These are phyloP conservation scores for Seiridium unicorne DNA, from an alignment of 2,329 filamentous ascomycete genomes.

Conservation along the genomic window DNA sequence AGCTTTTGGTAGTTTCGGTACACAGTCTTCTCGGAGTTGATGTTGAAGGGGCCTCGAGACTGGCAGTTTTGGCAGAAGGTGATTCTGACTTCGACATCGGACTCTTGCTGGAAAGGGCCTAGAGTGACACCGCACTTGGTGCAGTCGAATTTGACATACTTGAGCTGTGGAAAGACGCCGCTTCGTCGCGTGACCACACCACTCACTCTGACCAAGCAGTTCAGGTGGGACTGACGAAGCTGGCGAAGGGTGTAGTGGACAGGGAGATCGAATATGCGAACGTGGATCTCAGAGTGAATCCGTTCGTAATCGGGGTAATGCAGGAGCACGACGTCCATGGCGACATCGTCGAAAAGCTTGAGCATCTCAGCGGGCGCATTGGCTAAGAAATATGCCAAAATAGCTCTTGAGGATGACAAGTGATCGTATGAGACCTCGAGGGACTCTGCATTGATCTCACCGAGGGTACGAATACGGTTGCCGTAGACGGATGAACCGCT, in stretches of 20 bases:
- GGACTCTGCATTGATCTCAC: slow-evolving; percentile 94
- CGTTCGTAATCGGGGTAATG: slow-evolving; percentile 98
- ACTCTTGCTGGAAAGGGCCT: slow-evolving; percentile 96
- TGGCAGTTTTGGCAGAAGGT: slow-evolving; percentile 97
- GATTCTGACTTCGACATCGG: slow-evolving; percentile 93
- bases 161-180: slow-evolving; percentile 95
- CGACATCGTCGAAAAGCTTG: slow-evolving; percentile 93
- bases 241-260: slow-evolving; percentile 94
- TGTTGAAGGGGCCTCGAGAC: slow-evolving; percentile 87
- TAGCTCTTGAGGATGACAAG: slow-evolving; percentile 84
- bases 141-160: slow-evolving; percentile 98
- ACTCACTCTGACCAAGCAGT: slow-evolving; percentile 90
- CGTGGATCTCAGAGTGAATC: slow-evolving; percentile 96
- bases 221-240: slow-evolving; percentile 90
- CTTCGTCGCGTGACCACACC: slow-evolving; percentile 93
- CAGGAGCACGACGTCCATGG: slow-evolving; percentile 92
- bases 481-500: slow-evolving; percentile 91
- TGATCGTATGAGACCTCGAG: slow-evolving; percentile 96
- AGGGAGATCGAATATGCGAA: slow-evolving; percentile 91
- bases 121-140: slow-evolving; percentile 88
- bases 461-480: slow-evolving; percentile 89
- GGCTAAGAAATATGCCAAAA: slow-evolving; percentile 91
- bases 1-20: slow-evolving; percentile 99
- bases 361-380: slow-evolving; percentile 95
- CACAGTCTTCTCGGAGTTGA: slow-evolving; percentile 96